Percentiles rank a stretch among this genome's conserved stretches.
Conservation (phyloP, 192 early-diverging fungal genomes). For the Linnemannia elongata region DNA sequence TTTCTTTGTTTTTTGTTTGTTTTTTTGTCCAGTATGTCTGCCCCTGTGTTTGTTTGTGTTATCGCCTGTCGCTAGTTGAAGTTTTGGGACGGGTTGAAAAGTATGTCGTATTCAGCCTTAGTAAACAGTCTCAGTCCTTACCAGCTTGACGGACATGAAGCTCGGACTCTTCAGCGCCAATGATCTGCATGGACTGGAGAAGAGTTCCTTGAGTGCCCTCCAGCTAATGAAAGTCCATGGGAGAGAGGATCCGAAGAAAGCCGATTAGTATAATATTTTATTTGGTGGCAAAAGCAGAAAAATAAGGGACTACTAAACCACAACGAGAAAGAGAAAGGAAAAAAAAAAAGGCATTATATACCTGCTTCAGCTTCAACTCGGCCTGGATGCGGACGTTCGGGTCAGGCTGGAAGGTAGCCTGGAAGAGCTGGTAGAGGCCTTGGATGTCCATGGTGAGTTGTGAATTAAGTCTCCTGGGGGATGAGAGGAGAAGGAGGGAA, state of each 20-base stretch:
- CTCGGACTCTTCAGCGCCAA: conserved; percentile 68
- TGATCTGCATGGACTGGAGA: conserved; percentile 63
- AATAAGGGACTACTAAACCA: neutral
- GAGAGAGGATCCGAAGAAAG: neutral
- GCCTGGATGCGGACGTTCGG: conserved; percentile 84
- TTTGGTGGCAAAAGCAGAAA: neutral
- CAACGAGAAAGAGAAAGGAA: neutral
- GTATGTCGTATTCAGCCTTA: neutral
- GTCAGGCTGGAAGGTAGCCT: conserved; percentile 87
- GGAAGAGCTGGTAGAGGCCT: conserved; percentile 78
- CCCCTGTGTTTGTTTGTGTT: neutral
- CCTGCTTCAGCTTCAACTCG: conserved; percentile 85
- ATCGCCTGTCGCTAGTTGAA: neutral
- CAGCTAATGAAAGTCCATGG: conserved; percentile 17
- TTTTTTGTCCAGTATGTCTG: neutral
- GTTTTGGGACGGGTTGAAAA: neutral
- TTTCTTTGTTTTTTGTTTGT: neutral
- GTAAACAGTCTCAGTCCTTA: conserved; percentile 22
- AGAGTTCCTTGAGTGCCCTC: conserved; percentile 50
- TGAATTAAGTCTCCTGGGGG: conserved; percentile 1
- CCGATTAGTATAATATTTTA: neutral
- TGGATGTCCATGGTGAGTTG: conserved; percentile 68
- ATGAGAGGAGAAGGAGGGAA: neutral
- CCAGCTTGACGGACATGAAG: conserved; percentile 70
- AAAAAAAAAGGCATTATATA: conserved; percentile 9